Evolutionary conservation across 2,329 filamentous ascomycete species (phyloP).

Genomic region (Peltaster fructicola): DNA sequence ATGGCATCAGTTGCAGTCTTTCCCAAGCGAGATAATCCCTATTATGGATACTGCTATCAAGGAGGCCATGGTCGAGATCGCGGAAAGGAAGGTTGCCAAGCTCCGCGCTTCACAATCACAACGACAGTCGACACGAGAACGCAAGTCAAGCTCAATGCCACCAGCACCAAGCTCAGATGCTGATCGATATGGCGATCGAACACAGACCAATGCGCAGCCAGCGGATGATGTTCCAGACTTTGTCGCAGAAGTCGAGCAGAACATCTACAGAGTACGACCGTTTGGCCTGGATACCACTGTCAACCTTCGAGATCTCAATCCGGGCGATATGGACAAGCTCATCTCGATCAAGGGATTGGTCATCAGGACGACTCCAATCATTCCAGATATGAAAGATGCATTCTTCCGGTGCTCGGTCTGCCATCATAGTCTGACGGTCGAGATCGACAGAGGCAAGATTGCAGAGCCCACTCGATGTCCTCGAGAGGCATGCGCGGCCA

Average conservation of each 20-base stretch:
- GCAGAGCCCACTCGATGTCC: conserved; percentile 84
- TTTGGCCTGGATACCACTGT: conserved; percentile 75
- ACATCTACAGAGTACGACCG: conserved; percentile 70
- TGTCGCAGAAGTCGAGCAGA: conserved; percentile 58
- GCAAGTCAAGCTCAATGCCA: conserved; percentile 50
- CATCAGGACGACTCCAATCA: conserved; percentile 87
- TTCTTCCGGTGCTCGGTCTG: conserved; percentile 94
- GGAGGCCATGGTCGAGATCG: conserved; percentile 81
- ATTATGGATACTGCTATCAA: conserved; percentile 92
- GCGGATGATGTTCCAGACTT: conserved; percentile 46
- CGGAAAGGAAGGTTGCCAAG: conserved; percentile 58
- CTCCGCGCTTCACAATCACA: conserved; percentile 26
- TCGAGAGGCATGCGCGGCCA: conserved; percentile 59
- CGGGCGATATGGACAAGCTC: conserved; percentile 89
- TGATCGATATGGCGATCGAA: too few species aligned
- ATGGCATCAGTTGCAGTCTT: conserved; percentile 87
- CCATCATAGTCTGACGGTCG: conserved; percentile 76
- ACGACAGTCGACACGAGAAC: conserved; percentile 14
- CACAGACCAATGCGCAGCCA: conserved; percentile 20
- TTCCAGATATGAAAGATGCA: conserved; percentile 97
- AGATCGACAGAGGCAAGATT: conserved; percentile 90
- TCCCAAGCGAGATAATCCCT: conserved; percentile 89
- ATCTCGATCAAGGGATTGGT: conserved; percentile 91
- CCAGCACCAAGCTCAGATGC: conserved; percentile 66
- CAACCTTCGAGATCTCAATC: conserved; percentile 88